Percentiles rank a stretch among this genome's conserved stretches.
phyloP scores from a whole-genome alignment of 208 protist genomes.

The Crithidia bombi region DNA sequence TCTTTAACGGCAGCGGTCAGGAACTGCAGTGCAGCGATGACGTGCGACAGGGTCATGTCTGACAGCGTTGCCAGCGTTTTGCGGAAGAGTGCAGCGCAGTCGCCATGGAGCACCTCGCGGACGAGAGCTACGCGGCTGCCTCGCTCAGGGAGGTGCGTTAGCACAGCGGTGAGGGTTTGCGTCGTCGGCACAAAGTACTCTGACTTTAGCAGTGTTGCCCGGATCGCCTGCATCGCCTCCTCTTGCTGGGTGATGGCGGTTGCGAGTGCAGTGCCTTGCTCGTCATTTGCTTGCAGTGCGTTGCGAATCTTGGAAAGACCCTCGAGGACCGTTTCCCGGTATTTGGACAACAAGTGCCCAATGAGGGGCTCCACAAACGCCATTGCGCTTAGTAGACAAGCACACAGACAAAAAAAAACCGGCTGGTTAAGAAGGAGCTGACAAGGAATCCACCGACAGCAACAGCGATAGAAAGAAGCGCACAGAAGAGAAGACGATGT shows the following conservation, averaged over 20 bases:
- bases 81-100: constrained; percentile 54
- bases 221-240: constrained; percentile 66
- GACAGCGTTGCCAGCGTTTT: constrained; percentile 54
- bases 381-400: constrained; percentile 33
- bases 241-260: constrained; percentile 59
- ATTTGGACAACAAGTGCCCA: constrained; percentile 83
- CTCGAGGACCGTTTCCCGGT: constrained; percentile 81
- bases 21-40: constrained; percentile 69
- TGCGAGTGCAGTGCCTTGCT: constrained; percentile 49
- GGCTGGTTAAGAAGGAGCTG: too few species aligned
- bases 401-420: not conserved
- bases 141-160: constrained; percentile 27
- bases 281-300: constrained; percentile 29
- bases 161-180: constrained; percentile 52
- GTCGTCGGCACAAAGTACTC: constrained; percentile 50
- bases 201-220: constrained; percentile 38
- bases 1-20: constrained; percentile 55
- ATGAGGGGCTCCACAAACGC: constrained; percentile 79
- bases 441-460: too few species aligned
- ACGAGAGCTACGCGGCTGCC: constrained; percentile 39
- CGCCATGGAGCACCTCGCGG: constrained; percentile 73
- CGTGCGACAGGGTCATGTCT: constrained; percentile 47
- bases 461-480: too few species aligned
- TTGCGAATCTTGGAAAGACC: constrained; percentile 75
- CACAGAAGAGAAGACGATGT: too few species aligned